Conservation (phyloP, 1,284 basidiomycete species). For the Moesziomyces sp. region DNA sequence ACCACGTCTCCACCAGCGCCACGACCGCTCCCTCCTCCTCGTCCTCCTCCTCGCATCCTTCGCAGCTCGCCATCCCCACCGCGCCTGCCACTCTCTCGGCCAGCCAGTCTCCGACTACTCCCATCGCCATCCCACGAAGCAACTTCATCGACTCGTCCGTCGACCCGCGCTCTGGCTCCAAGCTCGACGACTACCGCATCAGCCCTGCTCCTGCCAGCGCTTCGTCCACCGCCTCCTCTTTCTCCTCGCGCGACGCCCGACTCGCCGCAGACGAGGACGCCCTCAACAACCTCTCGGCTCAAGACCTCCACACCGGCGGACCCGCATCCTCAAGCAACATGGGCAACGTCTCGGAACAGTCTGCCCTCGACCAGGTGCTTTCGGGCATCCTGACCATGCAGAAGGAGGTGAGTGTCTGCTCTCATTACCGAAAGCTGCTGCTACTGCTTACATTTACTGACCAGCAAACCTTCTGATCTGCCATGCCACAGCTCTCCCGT, state of each 20-base stretch:
- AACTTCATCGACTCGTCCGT: constrained; percentile 4
- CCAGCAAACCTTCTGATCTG: background rate
- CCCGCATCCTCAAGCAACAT: constrained; percentile 12
- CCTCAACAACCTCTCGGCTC: constrained; percentile 16
- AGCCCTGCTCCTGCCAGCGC: background rate
- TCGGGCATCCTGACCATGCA: constrained; percentile 59
- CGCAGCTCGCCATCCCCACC: constrained; percentile 20
- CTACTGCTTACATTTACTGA: background rate
- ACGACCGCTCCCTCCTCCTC: background rate
- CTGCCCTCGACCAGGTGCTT: constrained; percentile 56
- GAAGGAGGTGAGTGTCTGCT: constrained; percentile 50
- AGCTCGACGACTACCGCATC: constrained; percentile 8
- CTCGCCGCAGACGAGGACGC: constrained; percentile 18
- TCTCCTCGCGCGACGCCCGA: constrained; percentile 6
- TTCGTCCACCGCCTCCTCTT: too few relatives aligned
- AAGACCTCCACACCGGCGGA: constrained; percentile 9
- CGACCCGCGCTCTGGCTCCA: constrained; percentile 7
- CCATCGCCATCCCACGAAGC: constrained; percentile 2
- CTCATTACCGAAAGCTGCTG: background rate
- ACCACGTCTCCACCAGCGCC: background rate
- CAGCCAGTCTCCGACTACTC: constrained; percentile 29
- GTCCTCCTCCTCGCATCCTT: constrained; percentile 11
- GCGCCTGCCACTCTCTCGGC: background rate
- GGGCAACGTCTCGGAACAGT: constrained; percentile 35
- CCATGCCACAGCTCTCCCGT: constrained; percentile 44